Conservation (phyloP, 176 grass and related monocot genomes). For the Raddia distichophylla region DNA sequence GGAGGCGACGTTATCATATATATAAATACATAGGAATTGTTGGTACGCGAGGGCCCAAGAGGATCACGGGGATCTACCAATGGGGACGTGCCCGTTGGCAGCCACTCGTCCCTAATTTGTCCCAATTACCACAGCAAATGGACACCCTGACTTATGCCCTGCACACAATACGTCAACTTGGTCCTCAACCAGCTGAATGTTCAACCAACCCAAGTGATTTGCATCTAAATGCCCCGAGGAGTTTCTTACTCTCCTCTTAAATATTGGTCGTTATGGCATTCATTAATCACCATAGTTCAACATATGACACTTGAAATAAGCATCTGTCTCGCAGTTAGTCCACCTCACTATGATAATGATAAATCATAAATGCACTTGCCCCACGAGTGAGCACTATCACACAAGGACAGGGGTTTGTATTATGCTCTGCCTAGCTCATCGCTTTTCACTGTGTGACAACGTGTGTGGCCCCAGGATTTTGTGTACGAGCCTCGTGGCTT, state of each 20-base stretch:
- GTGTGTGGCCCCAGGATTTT: constrained; percentile 42
- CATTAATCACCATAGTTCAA: no score
- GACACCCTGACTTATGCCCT: neutral
- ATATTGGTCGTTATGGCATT: no score
- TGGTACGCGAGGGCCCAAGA: constrained; percentile 39
- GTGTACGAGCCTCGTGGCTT: constrained; percentile 32
- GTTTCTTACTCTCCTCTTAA: no score
- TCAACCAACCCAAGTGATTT: no score
- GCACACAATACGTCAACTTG: constrained; percentile 15
- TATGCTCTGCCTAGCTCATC: neutral
- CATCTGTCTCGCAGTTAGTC: no score
- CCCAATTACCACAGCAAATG: constrained; percentile 37
- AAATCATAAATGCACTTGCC: neutral
- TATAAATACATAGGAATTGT: constrained; percentile 28
- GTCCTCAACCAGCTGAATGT: no score
- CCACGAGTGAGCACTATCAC: neutral
- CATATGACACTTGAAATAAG: no score
- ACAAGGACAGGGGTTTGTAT: neutral
- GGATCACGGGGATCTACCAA: constrained; percentile 54
- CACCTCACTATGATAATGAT: no score
- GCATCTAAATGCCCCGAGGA: no score
- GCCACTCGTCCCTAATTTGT: constrained; percentile 37
- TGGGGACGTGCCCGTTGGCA: constrained; percentile 46
- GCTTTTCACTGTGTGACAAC: constrained; percentile 33
- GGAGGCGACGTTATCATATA: constrained; percentile 1